Evolutionary conservation across 106 monocot genomes (phyloP).

Genomic region (Dendrobium officinale): DNA sequence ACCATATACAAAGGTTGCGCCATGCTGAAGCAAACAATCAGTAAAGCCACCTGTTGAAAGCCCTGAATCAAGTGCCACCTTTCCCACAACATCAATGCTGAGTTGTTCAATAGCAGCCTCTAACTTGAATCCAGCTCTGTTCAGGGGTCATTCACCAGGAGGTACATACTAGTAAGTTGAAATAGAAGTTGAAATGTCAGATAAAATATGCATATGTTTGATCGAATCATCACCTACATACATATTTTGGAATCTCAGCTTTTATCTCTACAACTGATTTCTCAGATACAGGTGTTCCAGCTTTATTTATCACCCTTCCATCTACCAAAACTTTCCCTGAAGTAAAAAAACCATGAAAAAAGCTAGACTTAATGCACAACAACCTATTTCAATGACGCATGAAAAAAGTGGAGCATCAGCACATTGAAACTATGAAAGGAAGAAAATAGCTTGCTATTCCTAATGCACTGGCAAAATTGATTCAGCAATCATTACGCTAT

Average conservation of each 20-base stretch:
- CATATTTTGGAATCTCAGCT: conserved; percentile 98
- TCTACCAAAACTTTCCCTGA: conserved; percentile 91
- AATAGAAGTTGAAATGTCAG: background rate
- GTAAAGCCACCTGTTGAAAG: conserved; percentile 97
- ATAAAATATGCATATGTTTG: background rate
- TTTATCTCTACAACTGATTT: conserved; percentile 86
- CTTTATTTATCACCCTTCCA: conserved; percentile 83
- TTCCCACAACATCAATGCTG: conserved; percentile 55
- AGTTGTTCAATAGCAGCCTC: conserved; percentile 89
- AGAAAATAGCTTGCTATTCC: background rate
- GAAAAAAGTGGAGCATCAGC: background rate
- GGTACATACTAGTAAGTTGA: background rate
- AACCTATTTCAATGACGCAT: too few species aligned
- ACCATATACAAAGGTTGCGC: conserved; percentile 88
- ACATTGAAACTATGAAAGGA: background rate
- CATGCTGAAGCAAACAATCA: conserved; percentile 96
- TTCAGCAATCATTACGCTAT: background rate
- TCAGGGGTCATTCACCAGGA: conserved; percentile 4
- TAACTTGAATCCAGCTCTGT: conserved; percentile 97
- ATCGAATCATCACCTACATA: conserved; percentile 94
- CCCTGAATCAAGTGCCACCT: conserved; percentile 96
- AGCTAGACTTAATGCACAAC: background rate
- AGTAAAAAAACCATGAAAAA: conserved; percentile 9
- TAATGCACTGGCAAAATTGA: background rate
- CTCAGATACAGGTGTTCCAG: conserved; percentile 88